A percentile compares a stretch with the other conserved stretches of the same genome.
phyloP scores from a whole-genome alignment of 208 protist genomes.

The Leishmania lainsoni region DNA sequence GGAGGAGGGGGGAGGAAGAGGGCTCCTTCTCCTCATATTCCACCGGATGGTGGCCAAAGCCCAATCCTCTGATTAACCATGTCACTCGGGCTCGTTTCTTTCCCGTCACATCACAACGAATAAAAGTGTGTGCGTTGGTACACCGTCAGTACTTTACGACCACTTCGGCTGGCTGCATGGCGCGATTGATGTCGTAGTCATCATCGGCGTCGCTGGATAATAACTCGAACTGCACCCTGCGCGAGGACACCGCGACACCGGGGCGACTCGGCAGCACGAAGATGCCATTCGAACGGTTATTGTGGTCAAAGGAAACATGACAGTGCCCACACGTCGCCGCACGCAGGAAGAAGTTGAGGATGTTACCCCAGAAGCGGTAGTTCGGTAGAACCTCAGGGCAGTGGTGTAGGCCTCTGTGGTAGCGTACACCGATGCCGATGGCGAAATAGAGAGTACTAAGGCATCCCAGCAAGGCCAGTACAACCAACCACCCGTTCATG shows the following conservation, averaged over 20 bases:
- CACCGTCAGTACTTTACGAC: slow-evolving; percentile 29
- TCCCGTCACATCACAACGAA: not conserved
- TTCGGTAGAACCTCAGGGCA: slow-evolving; percentile 82
- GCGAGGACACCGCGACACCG: slow-evolving; percentile 13
- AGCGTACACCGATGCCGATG: slow-evolving; percentile 72
- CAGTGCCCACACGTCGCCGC: slow-evolving; percentile 54
- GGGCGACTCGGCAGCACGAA: slow-evolving; percentile 37
- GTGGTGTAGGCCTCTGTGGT: slow-evolving; percentile 64
- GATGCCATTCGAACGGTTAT: slow-evolving; percentile 7
- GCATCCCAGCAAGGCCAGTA: slow-evolving; percentile 34
- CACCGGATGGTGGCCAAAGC: not conserved
- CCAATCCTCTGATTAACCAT: not conserved
- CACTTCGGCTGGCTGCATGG: slow-evolving; percentile 52
- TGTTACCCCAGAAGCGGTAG: slow-evolving; percentile 67
- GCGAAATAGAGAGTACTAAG: slow-evolving; percentile 61
- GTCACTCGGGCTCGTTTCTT: not conserved
- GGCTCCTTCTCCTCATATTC: not conserved
- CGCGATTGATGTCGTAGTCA: slow-evolving; percentile 33
- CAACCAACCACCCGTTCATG: slow-evolving; percentile 34
- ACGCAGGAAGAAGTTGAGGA: slow-evolving; percentile 31
- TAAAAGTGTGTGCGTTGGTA: not conserved
- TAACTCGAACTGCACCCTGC: slow-evolving; percentile 54
- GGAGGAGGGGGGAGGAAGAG: not conserved
- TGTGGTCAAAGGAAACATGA: slow-evolving; percentile 7
- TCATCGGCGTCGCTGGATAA: slow-evolving; percentile 57